These are phyloP conservation scores for Cystobasidium slooffiae DNA, from an alignment of 1,284 basidiomycete genomes.

Conservation along the genomic window DNA sequence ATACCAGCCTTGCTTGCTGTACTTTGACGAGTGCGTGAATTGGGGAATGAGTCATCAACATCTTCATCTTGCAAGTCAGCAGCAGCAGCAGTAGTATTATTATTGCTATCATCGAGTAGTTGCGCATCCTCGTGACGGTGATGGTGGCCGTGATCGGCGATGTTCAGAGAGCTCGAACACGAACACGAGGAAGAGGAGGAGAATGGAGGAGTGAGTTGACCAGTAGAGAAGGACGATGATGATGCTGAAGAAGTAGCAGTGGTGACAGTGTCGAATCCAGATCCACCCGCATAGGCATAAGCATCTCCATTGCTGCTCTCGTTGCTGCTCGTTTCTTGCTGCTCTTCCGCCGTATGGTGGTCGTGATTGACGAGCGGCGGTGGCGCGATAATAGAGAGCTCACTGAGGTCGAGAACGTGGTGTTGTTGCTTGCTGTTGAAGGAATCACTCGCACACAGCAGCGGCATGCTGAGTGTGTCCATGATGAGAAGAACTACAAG, in stretches of 20 bases:
- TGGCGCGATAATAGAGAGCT: too few relatives aligned
- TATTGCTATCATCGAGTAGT: too few relatives aligned
- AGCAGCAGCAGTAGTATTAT: slow-evolving; percentile 1
- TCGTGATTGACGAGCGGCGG: too few relatives aligned
- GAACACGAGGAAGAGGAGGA: slow-evolving; percentile 26
- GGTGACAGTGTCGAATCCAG: background rate
- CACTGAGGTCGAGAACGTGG: too few relatives aligned
- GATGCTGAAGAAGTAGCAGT: background rate
- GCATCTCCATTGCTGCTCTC: too few relatives aligned
- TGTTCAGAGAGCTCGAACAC: slow-evolving; percentile 19
- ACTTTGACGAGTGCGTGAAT: too few relatives aligned
- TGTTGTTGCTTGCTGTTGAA: too few relatives aligned
- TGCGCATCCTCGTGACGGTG: background rate
- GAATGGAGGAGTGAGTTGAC: slow-evolving; percentile 23
- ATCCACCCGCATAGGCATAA: background rate
- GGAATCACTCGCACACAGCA: too few relatives aligned
- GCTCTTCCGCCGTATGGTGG: too few relatives aligned
- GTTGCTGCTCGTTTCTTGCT: too few relatives aligned
- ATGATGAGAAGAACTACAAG: background rate
- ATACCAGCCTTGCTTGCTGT: too few relatives aligned
- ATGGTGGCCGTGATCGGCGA: background rate
- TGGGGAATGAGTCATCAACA: background rate
- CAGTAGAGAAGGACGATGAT: background rate
- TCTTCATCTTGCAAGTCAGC: slow-evolving; percentile 10
- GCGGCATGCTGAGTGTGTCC: background rate